Evolutionary conservation across 495 filamentous ascomycete species (phyloP).

Genomic region (Aspergillus mulundensis): DNA sequence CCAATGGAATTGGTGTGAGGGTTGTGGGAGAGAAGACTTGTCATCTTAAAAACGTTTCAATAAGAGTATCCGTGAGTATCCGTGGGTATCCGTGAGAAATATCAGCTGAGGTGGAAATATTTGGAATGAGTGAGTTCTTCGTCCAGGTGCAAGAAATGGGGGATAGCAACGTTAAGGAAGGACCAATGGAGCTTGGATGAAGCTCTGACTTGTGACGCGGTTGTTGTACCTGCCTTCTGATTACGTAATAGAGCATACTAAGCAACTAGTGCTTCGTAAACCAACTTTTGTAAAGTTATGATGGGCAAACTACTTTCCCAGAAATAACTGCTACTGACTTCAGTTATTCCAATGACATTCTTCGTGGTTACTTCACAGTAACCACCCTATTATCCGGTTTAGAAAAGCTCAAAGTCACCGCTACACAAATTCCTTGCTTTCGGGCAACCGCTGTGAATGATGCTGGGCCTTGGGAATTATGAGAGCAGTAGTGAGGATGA

Average conservation of each 20-base stretch:
- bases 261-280: no score
- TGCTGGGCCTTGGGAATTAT: constrained; percentile 68
- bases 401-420: no score
- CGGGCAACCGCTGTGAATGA: constrained; percentile 22
- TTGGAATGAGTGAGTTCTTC: neutral
- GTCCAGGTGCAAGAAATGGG: neutral
- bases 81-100: no score
- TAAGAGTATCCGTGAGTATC: no score
- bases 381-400: no score
- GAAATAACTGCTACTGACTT: no score
- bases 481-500: constrained; percentile 78
- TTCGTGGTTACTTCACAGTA: no score
- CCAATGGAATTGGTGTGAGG: constrained; percentile 42
- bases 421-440: no score
- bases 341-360: no score
- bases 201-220: constrained; percentile 36
- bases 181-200: constrained; percentile 3
- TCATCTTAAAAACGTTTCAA: constrained; percentile 32
- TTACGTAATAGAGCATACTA: constrained; percentile 33
- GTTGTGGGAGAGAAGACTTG: constrained; percentile 43
- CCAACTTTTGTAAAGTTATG: no score
- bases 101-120: no score
- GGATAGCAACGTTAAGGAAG: constrained; percentile 8
- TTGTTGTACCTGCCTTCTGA: constrained; percentile 39
- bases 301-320: no score